Evolutionary conservation across 2,329 filamentous ascomycete species (phyloP), one percentile per base, ranked within the genome.

Genomic region (Aspergillus aculeatinus): DNA sequence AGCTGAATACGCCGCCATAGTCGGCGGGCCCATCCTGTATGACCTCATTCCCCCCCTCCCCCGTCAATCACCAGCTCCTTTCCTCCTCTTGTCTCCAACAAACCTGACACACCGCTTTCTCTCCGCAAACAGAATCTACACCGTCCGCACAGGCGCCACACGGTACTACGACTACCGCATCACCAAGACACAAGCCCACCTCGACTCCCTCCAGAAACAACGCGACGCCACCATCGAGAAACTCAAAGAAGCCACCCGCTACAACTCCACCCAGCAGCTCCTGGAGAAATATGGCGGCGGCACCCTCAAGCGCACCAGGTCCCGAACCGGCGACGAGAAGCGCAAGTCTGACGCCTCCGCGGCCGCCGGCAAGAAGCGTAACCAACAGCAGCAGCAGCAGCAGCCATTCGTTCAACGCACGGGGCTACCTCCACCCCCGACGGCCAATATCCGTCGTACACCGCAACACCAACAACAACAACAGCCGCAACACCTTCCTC

Each of bases 201-300:
- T 98, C 31, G 89, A 94, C 68, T 85, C 85, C 21, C 84, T 93
- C 39, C 87, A 93, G 69, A 85, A 87, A 57, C 90, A 97, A 75
- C 87, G 94, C 57, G 87, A 90, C 60, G 87, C 87, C 68, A 96
- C 93, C 2, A 98, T 99, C 65, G 89, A 96, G 74, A 93, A 93
- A 77, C 86, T 99, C 64, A 99, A 99, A 78, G 88, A 89, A 60
- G 93, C 93, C 27, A 99, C 95, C 35, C 96, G 91, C 75, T 99
- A 97, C 79, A 91, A 98, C 76, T 95, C 93, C 33, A 99, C 95
- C 1, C 87, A 96, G 70, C 87, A 97, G 73, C 79, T 99, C 61
- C 85, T 99, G 11, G 91, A 98, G 70, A 99, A 98, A 70, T 99
- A 99, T 74, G 93, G 92, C 39, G 90, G 79, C 82, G 21, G 76